Base-by-base conservation (phyloP, 192 early-diverging fungal genomes). In the Gryganskiella cystojenkinii region DNA sequence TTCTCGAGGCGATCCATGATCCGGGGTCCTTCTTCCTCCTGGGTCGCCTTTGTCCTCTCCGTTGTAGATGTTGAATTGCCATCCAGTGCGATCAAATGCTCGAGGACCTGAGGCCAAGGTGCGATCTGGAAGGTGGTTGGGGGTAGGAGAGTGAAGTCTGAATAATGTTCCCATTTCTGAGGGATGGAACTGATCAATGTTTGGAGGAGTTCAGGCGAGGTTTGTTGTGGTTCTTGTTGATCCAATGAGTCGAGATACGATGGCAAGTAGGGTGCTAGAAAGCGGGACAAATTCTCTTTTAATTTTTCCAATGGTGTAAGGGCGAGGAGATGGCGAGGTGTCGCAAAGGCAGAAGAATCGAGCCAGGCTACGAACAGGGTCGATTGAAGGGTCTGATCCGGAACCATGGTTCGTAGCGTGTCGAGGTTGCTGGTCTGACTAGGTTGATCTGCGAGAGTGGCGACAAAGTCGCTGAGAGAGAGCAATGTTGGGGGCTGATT, bases 131-230 rank as follows among this genome's bases (percentile, higher is more conserved):
- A 83, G 24, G 81, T 61, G 28, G 31, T 45, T 0, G 67, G 53
- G 3, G 81, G 81, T 17, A 83, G 51, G 6, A 83, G 58, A 0
- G 72, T 74, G 53, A 83, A 83, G n/a, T 80, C 42, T 0, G 63
- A 65, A 54, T 83, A 83, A 52, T 80, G 66, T 27, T 83, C 81
- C 81, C 81, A 83, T 46, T 83, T 83, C 22, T 61, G 63, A 25
- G 81, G 79, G 9, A 83, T 51, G 2, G 74, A 63, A n/a, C 59
- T 65, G 31, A 78, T 54, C 61, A 78, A 59, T n/a, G 28, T 27
- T 24, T 58, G 61, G 0, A 74, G 60, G 1, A 46, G 2, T 0
- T 56, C 50, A 0, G 54, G 33, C 2, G 61, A 40, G 13, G 37
- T 40, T 40, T 42, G 9, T 37, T n/a, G 28, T n/a, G 22, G 55